phyloP scores from a whole-genome alignment of 371 early-diverging fungal genomes.

The Haplosporangium sp. region DNA sequence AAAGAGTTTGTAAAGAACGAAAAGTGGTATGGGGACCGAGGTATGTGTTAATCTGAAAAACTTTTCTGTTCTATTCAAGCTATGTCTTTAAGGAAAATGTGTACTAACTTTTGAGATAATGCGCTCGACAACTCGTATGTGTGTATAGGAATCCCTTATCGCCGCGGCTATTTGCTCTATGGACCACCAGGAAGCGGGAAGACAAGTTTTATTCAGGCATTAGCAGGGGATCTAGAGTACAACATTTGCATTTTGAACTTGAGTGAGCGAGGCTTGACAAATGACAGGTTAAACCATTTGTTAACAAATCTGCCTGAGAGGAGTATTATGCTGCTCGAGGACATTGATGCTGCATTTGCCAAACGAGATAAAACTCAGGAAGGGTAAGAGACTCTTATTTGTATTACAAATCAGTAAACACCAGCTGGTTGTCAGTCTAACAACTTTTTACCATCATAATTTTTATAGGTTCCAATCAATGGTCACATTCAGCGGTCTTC shows the following conservation, averaged over 20 bases:
- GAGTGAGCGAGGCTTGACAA: slow-evolving; percentile 94
- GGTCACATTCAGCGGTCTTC: slow-evolving; percentile 98
- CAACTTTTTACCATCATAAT: not conserved
- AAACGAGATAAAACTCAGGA: slow-evolving; percentile 65
- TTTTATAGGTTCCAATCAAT: slow-evolving; percentile 80
- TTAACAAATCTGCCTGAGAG: slow-evolving; percentile 95
- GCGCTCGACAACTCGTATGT: not conserved
- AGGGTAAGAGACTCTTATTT: slow-evolving; percentile 20
- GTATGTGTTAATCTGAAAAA: slow-evolving; percentile 47
- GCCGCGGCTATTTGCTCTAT: slow-evolving; percentile 97
- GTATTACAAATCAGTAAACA: too few relatives aligned
- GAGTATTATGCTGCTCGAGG: slow-evolving; percentile 97
- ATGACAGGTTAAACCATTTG: slow-evolving; percentile 94
- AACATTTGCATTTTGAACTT: slow-evolving; percentile 97
- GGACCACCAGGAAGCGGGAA: slow-evolving; percentile 99
- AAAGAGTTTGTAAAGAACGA: slow-evolving; percentile 87
- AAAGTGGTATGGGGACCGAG: slow-evolving; percentile 95
- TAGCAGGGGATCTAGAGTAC: slow-evolving; percentile 97
- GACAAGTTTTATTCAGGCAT: slow-evolving; percentile 97
- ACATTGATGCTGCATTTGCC: slow-evolving; percentile 98
- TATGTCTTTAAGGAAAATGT: too few relatives aligned
- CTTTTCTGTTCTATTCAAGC: too few relatives aligned
- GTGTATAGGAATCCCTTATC: slow-evolving; percentile 82
- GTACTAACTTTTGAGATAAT: too few relatives aligned
- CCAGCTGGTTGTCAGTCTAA: not conserved